Evolutionary conservation across 345 rosid genomes (phyloP).

Genomic region (Salix udensis): DNA sequence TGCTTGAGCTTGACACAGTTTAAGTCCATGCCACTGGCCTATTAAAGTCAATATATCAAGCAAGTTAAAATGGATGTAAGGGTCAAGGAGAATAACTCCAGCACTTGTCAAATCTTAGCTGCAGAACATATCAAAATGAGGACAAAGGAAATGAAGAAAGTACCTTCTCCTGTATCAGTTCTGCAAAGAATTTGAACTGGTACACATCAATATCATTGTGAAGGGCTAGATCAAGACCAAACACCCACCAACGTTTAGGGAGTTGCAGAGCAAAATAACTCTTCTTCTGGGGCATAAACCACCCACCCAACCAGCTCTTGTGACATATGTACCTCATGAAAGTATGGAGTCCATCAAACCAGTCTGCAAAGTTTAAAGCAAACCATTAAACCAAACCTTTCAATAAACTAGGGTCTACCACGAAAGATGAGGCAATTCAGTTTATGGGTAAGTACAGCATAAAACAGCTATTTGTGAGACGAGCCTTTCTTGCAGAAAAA

Average conservation of each 20-base stretch:
- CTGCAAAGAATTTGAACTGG: constrained; percentile 96
- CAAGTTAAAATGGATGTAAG: too few species aligned
- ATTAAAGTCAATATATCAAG: too few species aligned
- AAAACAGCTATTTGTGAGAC: neutral
- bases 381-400: neutral
- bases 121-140: constrained; percentile 4
- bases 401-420: neutral
- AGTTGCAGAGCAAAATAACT: constrained; percentile 97
- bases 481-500: neutral
- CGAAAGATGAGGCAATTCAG: neutral
- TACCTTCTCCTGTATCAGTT: constrained; percentile 75
- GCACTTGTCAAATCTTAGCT: neutral
- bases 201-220: constrained; percentile 96
- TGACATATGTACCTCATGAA: constrained; percentile 98
- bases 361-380: constrained; percentile 47
- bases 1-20: too few species aligned
- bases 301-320: constrained; percentile 99
- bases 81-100: too few species aligned
- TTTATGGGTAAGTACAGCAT: neutral
- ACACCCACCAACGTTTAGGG: constrained; percentile 94
- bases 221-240: constrained; percentile 97
- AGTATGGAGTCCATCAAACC: constrained; percentile 98
- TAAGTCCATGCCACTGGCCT: too few species aligned
- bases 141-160: constrained; percentile 6
- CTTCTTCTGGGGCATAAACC: constrained; percentile 99